A percentile compares a stretch with the other conserved stretches of the same genome.
Conservation (phyloP, 306 rosid genomes). For the Lablab purpureus region DNA sequence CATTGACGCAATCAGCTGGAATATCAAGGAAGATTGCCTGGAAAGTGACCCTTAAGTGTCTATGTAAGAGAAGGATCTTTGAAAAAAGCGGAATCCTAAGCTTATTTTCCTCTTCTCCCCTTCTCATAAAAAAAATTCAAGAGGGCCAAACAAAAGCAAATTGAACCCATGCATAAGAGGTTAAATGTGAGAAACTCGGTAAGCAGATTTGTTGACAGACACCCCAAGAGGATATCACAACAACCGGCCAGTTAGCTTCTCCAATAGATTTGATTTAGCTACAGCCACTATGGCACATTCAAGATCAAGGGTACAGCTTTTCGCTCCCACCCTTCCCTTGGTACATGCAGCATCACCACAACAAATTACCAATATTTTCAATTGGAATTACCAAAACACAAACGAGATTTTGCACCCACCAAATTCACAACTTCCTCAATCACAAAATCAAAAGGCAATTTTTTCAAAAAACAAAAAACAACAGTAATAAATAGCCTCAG, state of each 20-base stretch:
- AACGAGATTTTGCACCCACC: neutral
- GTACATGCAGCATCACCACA: slow-evolving; percentile 69
- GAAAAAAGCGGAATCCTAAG: slow-evolving; percentile 55
- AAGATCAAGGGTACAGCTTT: slow-evolving; percentile 60
- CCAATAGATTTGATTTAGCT: slow-evolving; percentile 56
- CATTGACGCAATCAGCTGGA: slow-evolving; percentile 34
- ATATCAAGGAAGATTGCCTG: slow-evolving; percentile 45
- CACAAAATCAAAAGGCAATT: neutral
- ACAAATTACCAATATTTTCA: neutral
- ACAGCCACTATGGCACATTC: slow-evolving; percentile 91
- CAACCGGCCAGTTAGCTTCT: slow-evolving; percentile 88
- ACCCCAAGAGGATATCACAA: slow-evolving; percentile 55
- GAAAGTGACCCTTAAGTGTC: slow-evolving; percentile 55
- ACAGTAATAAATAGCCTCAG: slow-evolving; percentile 48
- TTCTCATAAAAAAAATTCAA: slow-evolving; percentile 50
- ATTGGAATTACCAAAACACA: neutral
- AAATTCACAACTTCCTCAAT: neutral
- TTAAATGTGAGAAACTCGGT: slow-evolving; percentile 82
- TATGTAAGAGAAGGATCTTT: slow-evolving; percentile 70
- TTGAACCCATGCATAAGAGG: no score
- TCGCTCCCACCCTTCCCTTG: slow-evolving; percentile 63
- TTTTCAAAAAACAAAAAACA: neutral
- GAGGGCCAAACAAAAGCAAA: neutral
- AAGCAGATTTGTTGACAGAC: slow-evolving; percentile 85
- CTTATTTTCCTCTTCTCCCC: slow-evolving; percentile 67